Conservation (phyloP, 2,329 filamentous ascomycete species). For the Ceratocystiopsis brevicomis region DNA sequence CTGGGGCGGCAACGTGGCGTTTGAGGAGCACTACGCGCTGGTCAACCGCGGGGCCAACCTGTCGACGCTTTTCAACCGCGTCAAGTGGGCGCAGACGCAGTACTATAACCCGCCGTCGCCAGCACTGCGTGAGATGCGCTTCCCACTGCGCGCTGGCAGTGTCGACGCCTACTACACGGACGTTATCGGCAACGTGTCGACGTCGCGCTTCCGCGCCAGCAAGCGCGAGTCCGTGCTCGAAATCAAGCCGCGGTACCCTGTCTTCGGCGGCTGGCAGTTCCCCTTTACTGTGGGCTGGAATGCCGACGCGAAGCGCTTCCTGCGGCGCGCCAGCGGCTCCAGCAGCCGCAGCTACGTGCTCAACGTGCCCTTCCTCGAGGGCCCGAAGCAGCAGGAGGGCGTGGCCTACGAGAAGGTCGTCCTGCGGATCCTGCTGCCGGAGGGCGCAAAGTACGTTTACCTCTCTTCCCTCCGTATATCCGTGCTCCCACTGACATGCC, state of each 20-base stretch:
- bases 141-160: slow-evolving; percentile 63
- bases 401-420: slow-evolving; percentile 68
- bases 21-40: slow-evolving; percentile 84
- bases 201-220: slow-evolving; percentile 66
- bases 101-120: slow-evolving; percentile 62
- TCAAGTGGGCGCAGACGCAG: slow-evolving; percentile 52
- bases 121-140: slow-evolving; percentile 64
- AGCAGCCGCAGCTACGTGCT: slow-evolving; percentile 58
- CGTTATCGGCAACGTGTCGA: slow-evolving; percentile 92
- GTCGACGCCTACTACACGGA: slow-evolving; percentile 87
- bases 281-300: slow-evolving; percentile 96
- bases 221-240: slow-evolving; percentile 67
- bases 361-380: slow-evolving; percentile 83
- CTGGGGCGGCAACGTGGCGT: slow-evolving; percentile 92
- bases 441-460: slow-evolving; percentile 53
- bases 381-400: slow-evolving; percentile 70
- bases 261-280: slow-evolving; percentile 97
- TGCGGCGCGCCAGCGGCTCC: slow-evolving; percentile 45
- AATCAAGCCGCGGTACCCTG: slow-evolving; percentile 82
- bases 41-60: slow-evolving; percentile 72
- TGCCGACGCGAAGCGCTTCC: slow-evolving; percentile 56
- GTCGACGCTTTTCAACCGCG: slow-evolving; percentile 51
- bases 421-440: slow-evolving; percentile 70
- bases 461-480: background rate
- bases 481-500: slow-evolving; percentile 17